Evolutionary conservation across 768 basidiomycete genomes (phyloP).

Genomic region (Heimioporus sp.): DNA sequence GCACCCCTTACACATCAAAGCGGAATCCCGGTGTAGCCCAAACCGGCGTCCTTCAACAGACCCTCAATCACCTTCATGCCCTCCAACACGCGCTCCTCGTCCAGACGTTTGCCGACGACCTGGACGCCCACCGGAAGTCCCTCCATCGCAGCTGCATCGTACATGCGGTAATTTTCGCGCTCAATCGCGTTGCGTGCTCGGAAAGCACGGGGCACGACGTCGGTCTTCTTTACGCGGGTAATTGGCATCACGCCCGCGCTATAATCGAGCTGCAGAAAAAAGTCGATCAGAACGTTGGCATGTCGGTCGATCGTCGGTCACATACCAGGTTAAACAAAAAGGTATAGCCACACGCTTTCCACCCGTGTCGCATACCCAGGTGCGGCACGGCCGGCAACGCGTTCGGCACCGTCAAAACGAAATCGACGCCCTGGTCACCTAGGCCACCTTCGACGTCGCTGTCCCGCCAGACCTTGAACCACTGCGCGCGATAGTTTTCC

Average conservation of each 20-base stretch:
- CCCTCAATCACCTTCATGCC: slow-evolving; percentile 42
- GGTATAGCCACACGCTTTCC: slow-evolving; percentile 61
- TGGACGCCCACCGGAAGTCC: slow-evolving; percentile 47
- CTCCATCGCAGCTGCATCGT: slow-evolving; percentile 40
- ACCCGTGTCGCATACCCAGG: slow-evolving; percentile 49
- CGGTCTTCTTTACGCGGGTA: slow-evolving; percentile 35
- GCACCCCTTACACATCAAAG: too few relatives aligned
- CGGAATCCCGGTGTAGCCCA: slow-evolving; percentile 23
- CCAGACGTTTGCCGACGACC: slow-evolving; percentile 40
- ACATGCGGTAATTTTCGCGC: slow-evolving; percentile 39
- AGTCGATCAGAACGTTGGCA: neutral
- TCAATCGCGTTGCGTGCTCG: slow-evolving; percentile 36
- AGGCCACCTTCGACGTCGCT: slow-evolving; percentile 18
- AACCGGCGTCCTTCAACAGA: slow-evolving; percentile 22
- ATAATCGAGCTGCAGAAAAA: slow-evolving; percentile 39
- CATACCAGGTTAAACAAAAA: slow-evolving; percentile 66
- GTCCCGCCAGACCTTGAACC: slow-evolving; percentile 36
- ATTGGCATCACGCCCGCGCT: slow-evolving; percentile 47
- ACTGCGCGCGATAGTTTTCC: slow-evolving; percentile 40
- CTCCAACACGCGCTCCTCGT: slow-evolving; percentile 48
- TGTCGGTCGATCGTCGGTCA: neutral
- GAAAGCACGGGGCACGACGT: slow-evolving; percentile 27
- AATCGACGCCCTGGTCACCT: slow-evolving; percentile 52
- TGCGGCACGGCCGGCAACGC: slow-evolving; percentile 60
- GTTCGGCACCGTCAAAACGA: slow-evolving; percentile 59